Evolutionary conservation across 2,329 filamentous ascomycete species (phyloP).

Genomic region (Didymella pomorum): DNA sequence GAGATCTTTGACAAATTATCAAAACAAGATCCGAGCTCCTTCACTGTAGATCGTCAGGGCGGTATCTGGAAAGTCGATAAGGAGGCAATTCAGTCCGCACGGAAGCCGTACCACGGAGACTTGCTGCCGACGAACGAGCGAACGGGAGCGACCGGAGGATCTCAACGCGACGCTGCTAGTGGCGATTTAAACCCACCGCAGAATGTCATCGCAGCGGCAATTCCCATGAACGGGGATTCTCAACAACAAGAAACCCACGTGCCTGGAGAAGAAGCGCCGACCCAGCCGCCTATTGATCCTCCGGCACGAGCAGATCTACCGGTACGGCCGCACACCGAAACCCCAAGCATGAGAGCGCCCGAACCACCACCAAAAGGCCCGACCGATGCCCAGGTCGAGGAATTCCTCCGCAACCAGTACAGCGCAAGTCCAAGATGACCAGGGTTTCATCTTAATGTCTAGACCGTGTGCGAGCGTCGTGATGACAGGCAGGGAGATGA

Average conservation of each 20-base stretch:
- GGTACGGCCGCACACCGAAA: conserved; percentile 1
- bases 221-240: conserved; percentile 2
- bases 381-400: conserved; percentile 32
- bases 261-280: conserved; percentile 14
- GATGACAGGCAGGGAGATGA: background rate
- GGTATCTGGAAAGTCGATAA: conserved; percentile 47
- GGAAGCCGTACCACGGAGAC: conserved; percentile 43
- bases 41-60: conserved; percentile 33
- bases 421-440: conserved; percentile 22
- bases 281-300: conserved; percentile 10
- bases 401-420: conserved; percentile 32
- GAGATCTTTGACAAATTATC: conserved; percentile 38
- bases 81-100: conserved; percentile 31
- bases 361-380: conserved; percentile 11
- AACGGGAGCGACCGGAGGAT: conserved; percentile 6
- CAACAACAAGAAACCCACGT: conserved; percentile 5
- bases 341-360: background rate
- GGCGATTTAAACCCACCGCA: background rate
- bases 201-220: conserved; percentile 1
- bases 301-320: conserved; percentile 8
- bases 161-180: conserved; percentile 2
- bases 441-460: background rate
- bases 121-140: conserved; percentile 37
- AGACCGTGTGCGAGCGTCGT: background rate
- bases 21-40: conserved; percentile 28